Evolutionary conservation across 805 yeast species (phyloP).

Genomic region (Yarrowia sp.): DNA sequence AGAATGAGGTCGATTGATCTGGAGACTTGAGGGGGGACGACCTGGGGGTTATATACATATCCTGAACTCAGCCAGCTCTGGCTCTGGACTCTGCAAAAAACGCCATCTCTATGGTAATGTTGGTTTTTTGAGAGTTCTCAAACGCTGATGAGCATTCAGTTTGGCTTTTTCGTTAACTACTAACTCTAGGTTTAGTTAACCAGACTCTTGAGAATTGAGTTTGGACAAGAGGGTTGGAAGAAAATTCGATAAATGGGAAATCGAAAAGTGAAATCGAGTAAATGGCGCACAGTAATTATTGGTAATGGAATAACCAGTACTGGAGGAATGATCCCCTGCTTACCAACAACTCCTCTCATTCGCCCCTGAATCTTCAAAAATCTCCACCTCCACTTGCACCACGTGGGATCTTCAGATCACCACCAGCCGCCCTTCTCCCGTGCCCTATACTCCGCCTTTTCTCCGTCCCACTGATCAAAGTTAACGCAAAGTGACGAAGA

Average conservation of each 20-base stretch:
- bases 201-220: neutral
- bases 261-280: neutral
- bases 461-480: neutral
- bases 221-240: neutral
- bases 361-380: too few relatives aligned
- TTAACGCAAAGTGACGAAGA: conserved; percentile 1
- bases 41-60: neutral
- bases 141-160: neutral
- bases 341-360: too few relatives aligned
- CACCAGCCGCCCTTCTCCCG: conserved; percentile 25
- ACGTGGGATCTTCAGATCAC: conserved; percentile 1
- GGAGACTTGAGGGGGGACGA: neutral
- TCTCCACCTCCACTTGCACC: neutral
- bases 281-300: conserved; percentile 1
- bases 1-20: conserved; percentile 19
- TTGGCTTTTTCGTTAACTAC: neutral
- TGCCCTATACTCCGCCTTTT: conserved; percentile 2
- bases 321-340: too few relatives aligned
- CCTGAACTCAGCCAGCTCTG: too few relatives aligned
- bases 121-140: neutral
- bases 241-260: neutral
- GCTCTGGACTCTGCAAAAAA: neutral
- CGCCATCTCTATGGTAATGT: neutral
- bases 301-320: neutral
- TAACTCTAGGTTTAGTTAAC: neutral